Evolutionary conservation across 495 filamentous ascomycete genomes (phyloP), one percentile per base, ranked within the genome.

Genomic region (Thermothielavioides terrestris): DNA sequence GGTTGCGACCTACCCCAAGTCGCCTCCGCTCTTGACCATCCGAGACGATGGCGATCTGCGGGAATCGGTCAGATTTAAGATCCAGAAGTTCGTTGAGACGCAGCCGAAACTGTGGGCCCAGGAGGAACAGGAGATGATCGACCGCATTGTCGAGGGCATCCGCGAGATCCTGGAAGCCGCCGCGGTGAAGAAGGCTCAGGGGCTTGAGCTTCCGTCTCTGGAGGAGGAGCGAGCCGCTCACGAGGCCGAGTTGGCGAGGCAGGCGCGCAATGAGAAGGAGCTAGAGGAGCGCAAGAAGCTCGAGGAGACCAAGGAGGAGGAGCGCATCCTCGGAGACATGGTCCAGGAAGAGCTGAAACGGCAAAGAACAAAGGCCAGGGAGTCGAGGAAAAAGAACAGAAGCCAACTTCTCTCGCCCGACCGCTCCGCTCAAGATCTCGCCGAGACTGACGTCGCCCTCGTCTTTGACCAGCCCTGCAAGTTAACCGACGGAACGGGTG

Each of bases 1-100:
- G 22, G 89, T 88, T 10, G 84, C 91, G 11, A 96, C 92, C 0
- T 98, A 98, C 66, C 94, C 94, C 7, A 95, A 91, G 65, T 85
- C 88, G 14, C 65, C 77, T 3, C 92, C 92, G 2, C 73, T 86
- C 26, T 62, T 98, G 4, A 80, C 73, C 8, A 59, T 94, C n/a
- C 81, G 82, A 41, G 73, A 83, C 47, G 75, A 79, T 27, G 65
- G 67, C 26, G 70, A 75, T 21, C 64, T 94, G 40, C 79, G 78
- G 46, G 79, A 81, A 56, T 79, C 76, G 39, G 81, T 80, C 12
- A 76, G 68, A 48, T 80, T 77, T 44, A 82, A 80, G 62, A 78
- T 94, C 21, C 75, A 84, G 53, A 79, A 83, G 39, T 79, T 87
- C 40, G 62, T 89, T 45, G 80, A 77, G 46, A 77, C 72, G 4